A percentile compares a stretch with the other conserved stretches of the same genome.
Evolutionary conservation across 2,329 filamentous ascomycete species (phyloP).

Genomic region (Chaetomiaceae sp.): DNA sequence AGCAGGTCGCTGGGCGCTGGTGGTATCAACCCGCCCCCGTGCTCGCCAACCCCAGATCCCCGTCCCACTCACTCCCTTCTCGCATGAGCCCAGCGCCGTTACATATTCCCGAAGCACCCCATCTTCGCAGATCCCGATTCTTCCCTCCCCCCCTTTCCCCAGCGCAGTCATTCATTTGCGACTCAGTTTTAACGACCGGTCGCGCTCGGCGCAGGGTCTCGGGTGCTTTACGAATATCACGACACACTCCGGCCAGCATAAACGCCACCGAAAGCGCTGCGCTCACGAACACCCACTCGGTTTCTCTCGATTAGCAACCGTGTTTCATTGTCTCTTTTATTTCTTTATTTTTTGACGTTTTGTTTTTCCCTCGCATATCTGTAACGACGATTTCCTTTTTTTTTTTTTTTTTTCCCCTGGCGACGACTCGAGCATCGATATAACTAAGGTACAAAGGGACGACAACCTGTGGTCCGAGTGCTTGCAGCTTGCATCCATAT

Average conservation of each 20-base stretch:
- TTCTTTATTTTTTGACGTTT: constrained; percentile 4
- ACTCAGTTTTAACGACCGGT: constrained; percentile 25
- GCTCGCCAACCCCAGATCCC: constrained; percentile 8
- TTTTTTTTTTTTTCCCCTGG: constrained; percentile 2
- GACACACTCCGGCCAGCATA: constrained; percentile 14
- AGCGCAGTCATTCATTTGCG: constrained; percentile 29
- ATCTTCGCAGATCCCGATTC: constrained; percentile 14
- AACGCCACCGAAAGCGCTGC: constrained; percentile 15
- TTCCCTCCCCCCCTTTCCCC: constrained; percentile 14
- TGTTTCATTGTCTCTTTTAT: constrained; percentile 18
- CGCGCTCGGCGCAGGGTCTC: constrained; percentile 28
- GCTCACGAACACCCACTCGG: constrained; percentile 11
- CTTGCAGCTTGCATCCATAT: background rate
- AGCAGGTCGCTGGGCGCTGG: background rate
- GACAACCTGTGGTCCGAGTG: background rate
- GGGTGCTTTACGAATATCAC: constrained; percentile 19
- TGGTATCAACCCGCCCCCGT: background rate
- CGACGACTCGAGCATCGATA: background rate
- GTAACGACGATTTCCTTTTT: constrained; percentile 8
- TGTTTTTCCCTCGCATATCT: background rate
- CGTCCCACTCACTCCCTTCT: constrained; percentile 6
- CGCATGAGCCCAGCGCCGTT: constrained; percentile 19
- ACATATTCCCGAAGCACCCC: constrained; percentile 24
- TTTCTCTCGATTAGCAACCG: constrained; percentile 16
- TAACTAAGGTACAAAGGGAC: background rate